These are phyloP conservation scores for Clonostachys rosea DNA, from an alignment of 2,329 filamentous ascomycete genomes.

Conservation along the genomic window DNA sequence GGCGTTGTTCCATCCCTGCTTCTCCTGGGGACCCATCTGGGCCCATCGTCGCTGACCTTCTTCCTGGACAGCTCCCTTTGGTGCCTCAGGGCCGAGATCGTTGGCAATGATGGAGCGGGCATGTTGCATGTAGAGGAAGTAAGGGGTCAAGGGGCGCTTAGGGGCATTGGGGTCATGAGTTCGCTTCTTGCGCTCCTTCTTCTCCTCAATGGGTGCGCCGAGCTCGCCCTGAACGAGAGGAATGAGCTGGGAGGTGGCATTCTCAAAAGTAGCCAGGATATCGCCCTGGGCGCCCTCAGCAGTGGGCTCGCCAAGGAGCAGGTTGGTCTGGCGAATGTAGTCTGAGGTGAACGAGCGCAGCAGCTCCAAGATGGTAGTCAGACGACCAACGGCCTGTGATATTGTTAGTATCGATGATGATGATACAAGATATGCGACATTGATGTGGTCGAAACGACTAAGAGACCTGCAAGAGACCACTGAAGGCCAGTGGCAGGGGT, in stretches of 20 bases:
- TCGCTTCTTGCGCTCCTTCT: constrained; percentile 88
- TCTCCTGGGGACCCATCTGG: constrained; percentile 69
- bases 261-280: constrained; percentile 47
- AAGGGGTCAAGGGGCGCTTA: constrained; percentile 89
- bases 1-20: constrained; percentile 63
- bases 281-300: constrained; percentile 40
- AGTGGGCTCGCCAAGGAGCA: constrained; percentile 65
- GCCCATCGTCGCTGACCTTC: constrained; percentile 86
- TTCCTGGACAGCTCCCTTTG: constrained; percentile 82
- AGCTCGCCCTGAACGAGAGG: constrained; percentile 26
- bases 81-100: constrained; percentile 69
- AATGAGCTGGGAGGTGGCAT: constrained; percentile 40
- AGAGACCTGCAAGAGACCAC: no score
- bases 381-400: constrained; percentile 46
- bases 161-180: constrained; percentile 88
- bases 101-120: constrained; percentile 77
- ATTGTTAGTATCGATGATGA: constrained; percentile 27
- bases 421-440: constrained; percentile 23
- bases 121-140: constrained; percentile 91
- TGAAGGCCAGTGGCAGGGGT: no score
- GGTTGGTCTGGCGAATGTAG: constrained; percentile 85
- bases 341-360: constrained; percentile 77
- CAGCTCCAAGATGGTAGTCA: constrained; percentile 73
- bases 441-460: background rate
- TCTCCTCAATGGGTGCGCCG: constrained; percentile 53